Conservation (phyloP, 371 early-diverging fungal genomes). For the Chytridium lagenaria region DNA sequence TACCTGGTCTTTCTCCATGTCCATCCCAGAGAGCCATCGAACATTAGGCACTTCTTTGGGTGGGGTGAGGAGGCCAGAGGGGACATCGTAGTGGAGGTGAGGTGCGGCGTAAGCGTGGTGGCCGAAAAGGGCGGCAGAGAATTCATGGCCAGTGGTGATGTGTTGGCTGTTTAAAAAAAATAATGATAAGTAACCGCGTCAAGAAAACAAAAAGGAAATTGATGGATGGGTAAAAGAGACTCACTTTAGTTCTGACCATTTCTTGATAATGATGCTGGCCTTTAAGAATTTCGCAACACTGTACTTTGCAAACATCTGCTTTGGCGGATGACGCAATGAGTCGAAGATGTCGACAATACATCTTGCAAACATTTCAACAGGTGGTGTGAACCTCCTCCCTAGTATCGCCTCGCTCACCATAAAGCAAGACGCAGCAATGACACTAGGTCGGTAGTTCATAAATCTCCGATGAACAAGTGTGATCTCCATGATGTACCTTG, state of each 20-base stretch:
- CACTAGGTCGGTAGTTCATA: slow-evolving; percentile 48
- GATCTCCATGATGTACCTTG: slow-evolving; percentile 64
- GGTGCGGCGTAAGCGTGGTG: neutral
- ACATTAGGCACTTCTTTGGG: slow-evolving; percentile 24
- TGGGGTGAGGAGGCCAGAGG: slow-evolving; percentile 26
- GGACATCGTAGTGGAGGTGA: neutral
- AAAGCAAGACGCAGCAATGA: slow-evolving; percentile 51
- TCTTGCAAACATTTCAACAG: slow-evolving; percentile 14
- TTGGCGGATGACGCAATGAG: slow-evolving; percentile 26
- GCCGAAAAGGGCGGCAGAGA: neutral
- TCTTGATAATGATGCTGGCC: slow-evolving; percentile 14
- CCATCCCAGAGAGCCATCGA: neutral
- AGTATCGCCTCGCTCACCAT: slow-evolving; percentile 36
- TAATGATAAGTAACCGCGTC: neutral
- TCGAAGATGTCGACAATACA: slow-evolving; percentile 21
- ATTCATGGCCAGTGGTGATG: neutral
- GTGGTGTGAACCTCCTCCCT: slow-evolving; percentile 6
- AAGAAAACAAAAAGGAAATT: neutral
- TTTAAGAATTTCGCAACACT: slow-evolving; percentile 18
- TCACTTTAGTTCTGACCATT: slow-evolving; percentile 16
- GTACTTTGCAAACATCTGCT: slow-evolving; percentile 30
- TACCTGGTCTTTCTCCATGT: neutral
- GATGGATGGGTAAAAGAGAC: neutral
- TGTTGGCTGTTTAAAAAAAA: neutral
- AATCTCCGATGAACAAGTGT: slow-evolving; percentile 55